These are phyloP conservation scores for Arachis stenosperma DNA, from an alignment of 306 rosid genomes.

Conservation along the genomic window DNA sequence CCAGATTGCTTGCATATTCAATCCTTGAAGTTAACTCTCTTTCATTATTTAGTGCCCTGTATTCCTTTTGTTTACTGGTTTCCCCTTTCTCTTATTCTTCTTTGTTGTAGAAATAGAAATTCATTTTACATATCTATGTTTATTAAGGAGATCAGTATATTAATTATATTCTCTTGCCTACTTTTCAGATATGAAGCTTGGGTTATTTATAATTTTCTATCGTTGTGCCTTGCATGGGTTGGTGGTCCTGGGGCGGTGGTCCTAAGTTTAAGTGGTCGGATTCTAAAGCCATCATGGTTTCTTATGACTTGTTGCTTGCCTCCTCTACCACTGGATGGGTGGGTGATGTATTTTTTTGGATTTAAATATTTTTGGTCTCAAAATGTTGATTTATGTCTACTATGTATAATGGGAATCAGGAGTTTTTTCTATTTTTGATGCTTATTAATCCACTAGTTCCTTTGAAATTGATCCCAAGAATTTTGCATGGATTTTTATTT, in stretches of 20 bases:
- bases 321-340: constrained; percentile 87
- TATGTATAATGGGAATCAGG: no score
- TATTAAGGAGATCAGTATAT: neutral
- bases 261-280: constrained; percentile 79
- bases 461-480: neutral
- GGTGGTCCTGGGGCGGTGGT: constrained; percentile 97
- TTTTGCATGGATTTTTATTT: constrained; percentile 12
- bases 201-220: constrained; percentile 86
- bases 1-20: neutral
- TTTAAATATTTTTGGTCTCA: constrained; percentile 3
- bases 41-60: constrained; percentile 12
- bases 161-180: constrained; percentile 21
- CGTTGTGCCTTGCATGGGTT: constrained; percentile 90
- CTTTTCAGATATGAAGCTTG: constrained; percentile 89
- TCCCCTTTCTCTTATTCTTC: neutral
- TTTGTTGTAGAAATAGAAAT: constrained; percentile 19
- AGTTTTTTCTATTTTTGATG: no score
- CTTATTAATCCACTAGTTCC: neutral
- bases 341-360: constrained; percentile 35
- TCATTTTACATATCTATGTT: constrained; percentile 3
- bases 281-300: constrained; percentile 75
- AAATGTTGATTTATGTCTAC: constrained; percentile 8
- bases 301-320: constrained; percentile 86
- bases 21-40: neutral
- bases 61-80: constrained; percentile 3